Evolutionary conservation across 2,329 filamentous ascomycete species (phyloP).

Genomic region (Zopfia rhizophila): DNA sequence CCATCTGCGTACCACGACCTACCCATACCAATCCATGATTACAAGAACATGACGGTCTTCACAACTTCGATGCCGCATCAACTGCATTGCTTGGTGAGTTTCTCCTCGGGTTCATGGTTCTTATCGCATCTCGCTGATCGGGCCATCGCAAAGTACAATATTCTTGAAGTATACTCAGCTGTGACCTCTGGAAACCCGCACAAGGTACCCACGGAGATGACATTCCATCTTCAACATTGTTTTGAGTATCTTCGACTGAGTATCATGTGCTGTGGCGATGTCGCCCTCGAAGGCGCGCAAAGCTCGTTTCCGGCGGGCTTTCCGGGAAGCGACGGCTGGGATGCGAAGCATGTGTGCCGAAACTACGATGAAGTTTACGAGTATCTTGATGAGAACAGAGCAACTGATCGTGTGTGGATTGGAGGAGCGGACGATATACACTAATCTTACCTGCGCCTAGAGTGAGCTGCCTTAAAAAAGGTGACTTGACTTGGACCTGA

Average conservation of each 20-base stretch:
- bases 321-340: constrained; percentile 1
- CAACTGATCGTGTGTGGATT: neutral
- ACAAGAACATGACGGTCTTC: constrained; percentile 4
- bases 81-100: constrained; percentile 2
- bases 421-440: no score
- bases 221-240: constrained; percentile 53
- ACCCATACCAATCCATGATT: constrained; percentile 2
- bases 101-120: neutral
- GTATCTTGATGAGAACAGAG: neutral
- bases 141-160: constrained; percentile 2
- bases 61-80: constrained; percentile 8
- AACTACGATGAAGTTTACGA: neutral
- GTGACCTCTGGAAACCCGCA: constrained; percentile 1
- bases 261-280: constrained; percentile 49
- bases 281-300: constrained; percentile 37
- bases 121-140: neutral
- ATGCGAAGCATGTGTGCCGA: neutral
- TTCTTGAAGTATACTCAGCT: constrained; percentile 4
- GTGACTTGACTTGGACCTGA: no score
- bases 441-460: no score
- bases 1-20: neutral
- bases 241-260: constrained; percentile 52
- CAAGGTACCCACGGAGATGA: constrained; percentile 1
- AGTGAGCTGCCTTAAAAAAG: no score
- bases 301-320: constrained; percentile 5